These are phyloP conservation scores for Backusella macrospora DNA, from an alignment of 192 early-diverging fungal species.

Conservation along the genomic window DNA sequence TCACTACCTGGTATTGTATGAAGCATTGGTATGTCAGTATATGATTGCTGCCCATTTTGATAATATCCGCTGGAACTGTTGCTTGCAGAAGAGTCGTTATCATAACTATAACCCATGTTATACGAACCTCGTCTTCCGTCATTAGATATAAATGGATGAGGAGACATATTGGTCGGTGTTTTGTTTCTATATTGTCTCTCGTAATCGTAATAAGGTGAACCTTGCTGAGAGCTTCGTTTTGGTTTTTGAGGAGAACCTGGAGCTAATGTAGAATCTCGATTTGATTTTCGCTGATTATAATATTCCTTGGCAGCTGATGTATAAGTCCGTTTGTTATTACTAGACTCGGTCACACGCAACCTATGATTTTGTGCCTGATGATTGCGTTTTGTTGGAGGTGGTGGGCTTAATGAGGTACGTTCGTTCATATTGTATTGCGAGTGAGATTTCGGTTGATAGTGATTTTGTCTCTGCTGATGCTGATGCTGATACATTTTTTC, in stretches of 20 bases:
- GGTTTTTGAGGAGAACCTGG: neutral
- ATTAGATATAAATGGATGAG: neutral
- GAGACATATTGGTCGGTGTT: conserved; percentile 9
- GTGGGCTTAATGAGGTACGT: neutral
- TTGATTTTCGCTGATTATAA: neutral
- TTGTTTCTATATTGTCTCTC: neutral
- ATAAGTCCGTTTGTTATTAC: neutral
- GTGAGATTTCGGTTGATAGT: neutral
- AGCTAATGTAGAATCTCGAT: conserved; percentile 10
- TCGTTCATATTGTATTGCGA: neutral
- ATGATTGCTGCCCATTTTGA: neutral
- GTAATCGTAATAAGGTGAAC: neutral
- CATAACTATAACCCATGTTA: neutral
- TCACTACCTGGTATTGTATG: neutral
- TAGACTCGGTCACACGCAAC: conserved; percentile 11
- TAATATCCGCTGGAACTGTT: neutral
- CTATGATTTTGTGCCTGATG: neutral
- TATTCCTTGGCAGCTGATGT: conserved; percentile 13
- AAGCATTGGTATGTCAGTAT: conserved; percentile 4
- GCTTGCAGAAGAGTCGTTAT: neutral
- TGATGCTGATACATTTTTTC: conserved; percentile 2
- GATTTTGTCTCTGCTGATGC: neutral
- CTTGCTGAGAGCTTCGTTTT: neutral
- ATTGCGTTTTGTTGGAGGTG: neutral
- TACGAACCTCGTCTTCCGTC: conserved; percentile 1